Evolutionary conservation across 2,329 filamentous ascomycete species (phyloP), one percentile per base, ranked within the genome.

Genomic region (Phialemonium atrogriseum): DNA sequence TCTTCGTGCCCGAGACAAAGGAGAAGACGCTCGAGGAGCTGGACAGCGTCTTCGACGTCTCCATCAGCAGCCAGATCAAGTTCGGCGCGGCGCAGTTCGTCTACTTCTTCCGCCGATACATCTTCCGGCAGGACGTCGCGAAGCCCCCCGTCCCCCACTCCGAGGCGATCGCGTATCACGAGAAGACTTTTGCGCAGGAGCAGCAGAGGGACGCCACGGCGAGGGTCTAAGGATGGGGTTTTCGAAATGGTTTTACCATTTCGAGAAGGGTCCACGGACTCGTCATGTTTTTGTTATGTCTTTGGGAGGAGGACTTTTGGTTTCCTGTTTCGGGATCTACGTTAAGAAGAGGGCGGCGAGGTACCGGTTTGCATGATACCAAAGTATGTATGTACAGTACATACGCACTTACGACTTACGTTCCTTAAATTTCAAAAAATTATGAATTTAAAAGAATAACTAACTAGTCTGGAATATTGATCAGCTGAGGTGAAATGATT

Each of bases 1-100:
- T 58, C 20, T 48, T 58, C 33, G 49, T 59, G 28, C 56, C 56
- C n/a, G 57, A 60, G 43, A 60, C 57, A 15, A 59, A 59, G 46
- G 49, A 51, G 35, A 51, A 50, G 41, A 59, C 56, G 12, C 51
- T 60, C 24, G 56, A 60, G 42, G 56, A 59, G 36, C 48, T 60
- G 22, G 55, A 59, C 32, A 39, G 45, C 19, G 54, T 59, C 16
- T 59, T 58, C 34, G 43, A 44, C 13, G 52, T 55, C 7, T 41
- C 50, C 4, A 23, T 53, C 21, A 32, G 36, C 16, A 36, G 33
- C 15, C 40, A 42, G 34, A 34, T 38, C 4, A 31, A 35, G 20
- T 48, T 42, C 23, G 50, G 49, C 34, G 24, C 26, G 15, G 34
- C 32, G 11, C 40, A 41, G 38, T 7, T 38, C 9, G 3, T 10